phyloP scores from a whole-genome alignment of 2,329 filamentous ascomycete genomes.

The Botryosphaeria agaves region DNA sequence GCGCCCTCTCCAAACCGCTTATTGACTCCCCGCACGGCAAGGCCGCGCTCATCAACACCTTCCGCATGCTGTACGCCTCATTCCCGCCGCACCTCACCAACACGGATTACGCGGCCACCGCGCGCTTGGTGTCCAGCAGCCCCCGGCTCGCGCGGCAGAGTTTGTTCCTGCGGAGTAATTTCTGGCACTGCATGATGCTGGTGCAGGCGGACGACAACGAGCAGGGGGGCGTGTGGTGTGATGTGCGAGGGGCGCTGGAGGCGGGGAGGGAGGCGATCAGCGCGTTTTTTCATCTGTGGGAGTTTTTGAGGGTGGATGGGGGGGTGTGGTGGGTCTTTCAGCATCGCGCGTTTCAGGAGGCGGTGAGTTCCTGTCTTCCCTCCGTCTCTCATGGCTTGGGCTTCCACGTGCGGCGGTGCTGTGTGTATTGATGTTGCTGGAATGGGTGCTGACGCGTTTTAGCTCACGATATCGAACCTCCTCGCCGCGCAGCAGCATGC shows the following conservation, averaged over 20 bases:
- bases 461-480: slow-evolving; percentile 7
- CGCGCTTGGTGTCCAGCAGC: slow-evolving; percentile 38
- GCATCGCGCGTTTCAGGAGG: slow-evolving; percentile 64
- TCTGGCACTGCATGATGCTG: slow-evolving; percentile 68
- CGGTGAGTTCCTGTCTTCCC: slow-evolving; percentile 36
- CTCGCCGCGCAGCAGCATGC: slow-evolving; percentile 2
- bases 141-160: slow-evolving; percentile 56
- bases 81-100: slow-evolving; percentile 56
- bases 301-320: slow-evolving; percentile 51
- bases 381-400: slow-evolving; percentile 7
- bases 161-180: slow-evolving; percentile 64
- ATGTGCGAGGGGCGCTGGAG: slow-evolving; percentile 53
- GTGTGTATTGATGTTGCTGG: background rate
- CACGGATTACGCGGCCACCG: slow-evolving; percentile 44
- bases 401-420: slow-evolving; percentile 2
- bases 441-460: background rate
- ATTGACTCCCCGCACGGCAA: slow-evolving; percentile 52
- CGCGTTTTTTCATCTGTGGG: slow-evolving; percentile 58
- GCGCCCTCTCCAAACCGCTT: slow-evolving; percentile 56
- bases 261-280: slow-evolving; percentile 59
- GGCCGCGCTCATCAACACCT: slow-evolving; percentile 50
- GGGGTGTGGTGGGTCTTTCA: slow-evolving; percentile 77
- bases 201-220: slow-evolving; percentile 54
- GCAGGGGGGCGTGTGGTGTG: slow-evolving; percentile 31
- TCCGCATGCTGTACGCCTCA: slow-evolving; percentile 52